These are phyloP conservation scores for Colletotrichum sp. DNA, from an alignment of 2,329 filamentous ascomycete genomes.

Conservation along the genomic window DNA sequence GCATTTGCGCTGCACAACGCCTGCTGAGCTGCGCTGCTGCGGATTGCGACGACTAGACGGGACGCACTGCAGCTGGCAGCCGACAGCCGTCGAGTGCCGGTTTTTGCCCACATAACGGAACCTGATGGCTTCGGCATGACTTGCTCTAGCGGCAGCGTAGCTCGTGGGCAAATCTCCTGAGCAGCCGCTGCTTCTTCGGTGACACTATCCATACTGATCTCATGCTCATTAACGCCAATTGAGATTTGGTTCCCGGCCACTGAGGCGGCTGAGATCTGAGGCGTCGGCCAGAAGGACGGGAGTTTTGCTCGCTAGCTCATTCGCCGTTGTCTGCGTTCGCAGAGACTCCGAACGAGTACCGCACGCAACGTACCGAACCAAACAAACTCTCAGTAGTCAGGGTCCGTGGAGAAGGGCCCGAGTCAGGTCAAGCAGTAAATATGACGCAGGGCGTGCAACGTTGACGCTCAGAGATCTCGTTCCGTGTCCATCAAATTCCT, in stretches of 20 bases:
- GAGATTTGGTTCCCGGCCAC: not conserved
- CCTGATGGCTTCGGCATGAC: not conserved
- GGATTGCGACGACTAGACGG: not conserved
- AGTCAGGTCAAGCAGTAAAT: constrained; percentile 12
- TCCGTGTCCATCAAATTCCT: constrained; percentile 11
- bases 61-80: not conserved
- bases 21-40: not conserved
- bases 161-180: not conserved
- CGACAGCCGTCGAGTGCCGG: not conserved
- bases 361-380: not conserved
- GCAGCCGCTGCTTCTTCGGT: not conserved
- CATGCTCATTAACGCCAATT: not conserved
- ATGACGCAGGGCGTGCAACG: constrained; percentile 13
- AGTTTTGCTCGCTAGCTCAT: not conserved
- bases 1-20: not conserved
- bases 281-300: constrained; percentile 8
- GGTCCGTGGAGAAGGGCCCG: not conserved
- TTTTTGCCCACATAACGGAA: not conserved
- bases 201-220: constrained; percentile 5
- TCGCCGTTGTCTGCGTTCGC: not conserved
- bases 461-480: not conserved
- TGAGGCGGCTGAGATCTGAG: not conserved
- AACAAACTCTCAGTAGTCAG: not conserved
- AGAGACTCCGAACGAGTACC: constrained; percentile 8
- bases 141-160: constrained; percentile 1